Conservation (phyloP, 345 rosid genomes). For the Euphorbia peplus region DNA sequence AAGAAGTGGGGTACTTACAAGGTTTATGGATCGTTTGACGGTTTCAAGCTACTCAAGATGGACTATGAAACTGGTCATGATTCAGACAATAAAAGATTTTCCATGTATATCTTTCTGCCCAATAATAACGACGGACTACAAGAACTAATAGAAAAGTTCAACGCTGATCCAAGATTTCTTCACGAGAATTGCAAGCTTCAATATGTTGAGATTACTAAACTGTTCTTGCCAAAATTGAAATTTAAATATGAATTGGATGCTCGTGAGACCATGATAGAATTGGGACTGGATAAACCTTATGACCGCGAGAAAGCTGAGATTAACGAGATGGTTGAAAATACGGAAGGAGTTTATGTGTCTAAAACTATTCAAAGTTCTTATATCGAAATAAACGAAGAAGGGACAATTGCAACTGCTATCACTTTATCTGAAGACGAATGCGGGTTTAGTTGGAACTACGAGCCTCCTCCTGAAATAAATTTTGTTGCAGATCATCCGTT, state of each 20-base stretch:
- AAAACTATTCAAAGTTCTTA: neutral
- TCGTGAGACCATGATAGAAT: neutral
- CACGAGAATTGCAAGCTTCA: neutral
- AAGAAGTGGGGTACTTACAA: too few species aligned
- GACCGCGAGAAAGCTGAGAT: too few species aligned
- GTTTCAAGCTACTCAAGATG: conserved; percentile 4
- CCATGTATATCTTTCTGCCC: conserved; percentile 5
- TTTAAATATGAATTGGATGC: neutral
- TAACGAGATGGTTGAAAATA: too few species aligned
- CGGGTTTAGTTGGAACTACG: too few species aligned
- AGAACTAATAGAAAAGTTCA: neutral
- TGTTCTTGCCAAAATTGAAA: conserved; percentile 3
- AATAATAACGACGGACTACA: neutral
- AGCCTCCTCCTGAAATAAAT: too few species aligned
- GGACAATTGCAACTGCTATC: neutral
- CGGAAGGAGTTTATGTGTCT: neutral
- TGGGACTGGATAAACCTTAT: too few species aligned
- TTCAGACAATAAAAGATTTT: too few species aligned
- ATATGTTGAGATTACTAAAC: neutral
- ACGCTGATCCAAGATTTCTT: neutral
- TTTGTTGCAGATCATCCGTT: too few species aligned
- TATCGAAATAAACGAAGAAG: conserved; percentile 1
- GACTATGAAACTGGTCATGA: too few species aligned
- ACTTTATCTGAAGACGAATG: too few species aligned
- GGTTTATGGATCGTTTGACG: conserved; percentile 7